phyloP scores from a whole-genome alignment of 768 basidiomycete species.

The Boletus pseudopeckii region DNA sequence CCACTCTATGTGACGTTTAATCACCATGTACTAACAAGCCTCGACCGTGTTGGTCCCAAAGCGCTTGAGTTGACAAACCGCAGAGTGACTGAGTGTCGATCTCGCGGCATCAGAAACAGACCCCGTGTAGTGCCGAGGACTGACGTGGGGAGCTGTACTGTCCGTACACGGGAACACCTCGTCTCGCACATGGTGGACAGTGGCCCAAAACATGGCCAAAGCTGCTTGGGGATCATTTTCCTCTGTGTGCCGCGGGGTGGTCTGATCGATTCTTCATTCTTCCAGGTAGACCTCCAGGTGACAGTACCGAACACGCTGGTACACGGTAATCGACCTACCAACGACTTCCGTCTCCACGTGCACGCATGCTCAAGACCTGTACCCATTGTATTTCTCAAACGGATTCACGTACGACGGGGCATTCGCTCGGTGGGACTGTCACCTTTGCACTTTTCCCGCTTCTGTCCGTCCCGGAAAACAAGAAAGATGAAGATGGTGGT shows the following conservation, averaged over 20 bases:
- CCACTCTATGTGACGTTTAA: background rate
- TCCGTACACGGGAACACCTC: slow-evolving; percentile 5
- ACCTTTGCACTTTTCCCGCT: slow-evolving; percentile 9
- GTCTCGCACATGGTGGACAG: slow-evolving; percentile 15
- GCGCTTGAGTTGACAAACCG: background rate
- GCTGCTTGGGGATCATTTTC: background rate
- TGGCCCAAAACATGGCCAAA: slow-evolving; percentile 6
- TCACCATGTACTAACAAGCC: background rate
- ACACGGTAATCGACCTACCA: slow-evolving; percentile 10
- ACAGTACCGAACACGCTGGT: slow-evolving; percentile 4
- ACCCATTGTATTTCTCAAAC: slow-evolving; percentile 10
- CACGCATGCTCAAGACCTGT: slow-evolving; percentile 8
- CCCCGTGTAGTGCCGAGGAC: background rate
- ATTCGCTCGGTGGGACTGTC: slow-evolving; percentile 14
- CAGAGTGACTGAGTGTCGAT: background rate
- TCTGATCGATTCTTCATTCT: background rate
- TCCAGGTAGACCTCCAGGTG: slow-evolving; percentile 10
- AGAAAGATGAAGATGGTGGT: background rate
- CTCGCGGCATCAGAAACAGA: slow-evolving; percentile 7
- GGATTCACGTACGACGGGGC: slow-evolving; percentile 12
- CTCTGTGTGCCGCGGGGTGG: background rate
- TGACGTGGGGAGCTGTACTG: background rate
- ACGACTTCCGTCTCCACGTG: slow-evolving; percentile 11
- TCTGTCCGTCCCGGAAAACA: background rate
- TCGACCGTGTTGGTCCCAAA: background rate